Evolutionary conservation across 2,329 filamentous ascomycete genomes (phyloP).

Genomic region (Colletotrichum agaves): DNA sequence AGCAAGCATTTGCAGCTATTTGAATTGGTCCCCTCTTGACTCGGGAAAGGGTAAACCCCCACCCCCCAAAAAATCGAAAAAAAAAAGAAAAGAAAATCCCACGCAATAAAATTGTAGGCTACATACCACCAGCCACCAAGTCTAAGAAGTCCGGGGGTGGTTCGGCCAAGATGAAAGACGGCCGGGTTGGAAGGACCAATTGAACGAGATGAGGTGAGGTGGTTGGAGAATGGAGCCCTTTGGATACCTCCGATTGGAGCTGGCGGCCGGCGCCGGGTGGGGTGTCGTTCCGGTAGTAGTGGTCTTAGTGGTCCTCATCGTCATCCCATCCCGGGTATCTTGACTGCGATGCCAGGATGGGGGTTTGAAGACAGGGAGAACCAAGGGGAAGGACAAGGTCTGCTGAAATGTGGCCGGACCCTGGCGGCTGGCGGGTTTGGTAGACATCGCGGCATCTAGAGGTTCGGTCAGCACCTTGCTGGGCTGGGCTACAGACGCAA

Average conservation of each 20-base stretch:
- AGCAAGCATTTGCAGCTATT: background rate
- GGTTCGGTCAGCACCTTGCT: conserved; percentile 34
- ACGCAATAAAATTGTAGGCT: background rate
- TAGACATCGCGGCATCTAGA: conserved; percentile 28
- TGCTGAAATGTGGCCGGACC: conserved; percentile 6
- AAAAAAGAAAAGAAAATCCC: background rate
- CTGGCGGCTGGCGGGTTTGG: conserved; percentile 14
- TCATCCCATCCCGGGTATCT: conserved; percentile 26
- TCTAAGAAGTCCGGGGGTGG: conserved; percentile 4
- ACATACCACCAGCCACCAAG: conserved; percentile 9
- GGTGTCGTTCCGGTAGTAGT: conserved; percentile 26
- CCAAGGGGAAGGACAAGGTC: background rate
- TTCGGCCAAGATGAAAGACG: conserved; percentile 7
- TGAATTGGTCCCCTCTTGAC: background rate
- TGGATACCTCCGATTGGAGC: conserved; percentile 33
- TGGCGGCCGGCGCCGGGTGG: conserved; percentile 22
- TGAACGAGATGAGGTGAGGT: background rate
- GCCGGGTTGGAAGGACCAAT: conserved; percentile 17
- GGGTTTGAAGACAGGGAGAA: background rate
- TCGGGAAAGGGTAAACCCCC: too few species aligned
- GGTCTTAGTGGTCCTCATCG: conserved; percentile 19
- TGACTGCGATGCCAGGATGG: conserved; percentile 14
- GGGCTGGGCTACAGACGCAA: conserved; percentile 15
- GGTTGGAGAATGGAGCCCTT: conserved; percentile 29
- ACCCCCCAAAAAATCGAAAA: too few species aligned